Evolutionary conservation across 2,329 filamentous ascomycete genomes (phyloP).

Genomic region (Paraconiothyrium sp.): DNA sequence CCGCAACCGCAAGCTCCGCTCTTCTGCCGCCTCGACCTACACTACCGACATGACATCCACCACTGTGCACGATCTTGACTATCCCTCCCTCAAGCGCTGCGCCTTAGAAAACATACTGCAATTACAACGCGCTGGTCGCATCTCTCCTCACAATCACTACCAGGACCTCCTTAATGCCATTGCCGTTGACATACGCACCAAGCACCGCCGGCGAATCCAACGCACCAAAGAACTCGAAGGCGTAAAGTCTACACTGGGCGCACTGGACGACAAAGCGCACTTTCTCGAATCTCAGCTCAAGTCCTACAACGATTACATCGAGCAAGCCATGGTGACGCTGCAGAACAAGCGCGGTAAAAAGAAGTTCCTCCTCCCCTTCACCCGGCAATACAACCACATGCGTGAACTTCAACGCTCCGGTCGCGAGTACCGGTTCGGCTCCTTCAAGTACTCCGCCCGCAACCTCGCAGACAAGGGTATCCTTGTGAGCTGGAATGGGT

Average conservation of each 20-base stretch:
- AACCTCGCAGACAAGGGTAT: constrained; percentile 93
- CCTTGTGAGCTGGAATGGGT: constrained; percentile 88
- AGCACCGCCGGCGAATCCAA: constrained; percentile 91
- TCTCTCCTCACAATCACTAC: constrained; percentile 87
- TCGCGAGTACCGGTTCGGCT: constrained; percentile 95
- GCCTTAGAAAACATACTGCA: constrained; percentile 93
- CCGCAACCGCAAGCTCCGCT: constrained; percentile 70
- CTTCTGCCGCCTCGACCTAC: constrained; percentile 89
- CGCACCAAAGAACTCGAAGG: constrained; percentile 90
- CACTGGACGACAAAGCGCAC: constrained; percentile 84
- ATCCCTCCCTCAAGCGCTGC: constrained; percentile 90
- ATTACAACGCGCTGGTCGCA: constrained; percentile 85
- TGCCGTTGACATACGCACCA: constrained; percentile 94
- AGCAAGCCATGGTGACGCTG: constrained; percentile 95
- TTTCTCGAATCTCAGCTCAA: constrained; percentile 96
- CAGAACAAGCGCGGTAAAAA: constrained; percentile 98
- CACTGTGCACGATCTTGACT: constrained; percentile 85
- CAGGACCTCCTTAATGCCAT: constrained; percentile 99
- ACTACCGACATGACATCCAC: constrained; percentile 58
- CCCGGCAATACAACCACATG: constrained; percentile 98
- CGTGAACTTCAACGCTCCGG: constrained; percentile 92
- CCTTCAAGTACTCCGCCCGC: constrained; percentile 94
- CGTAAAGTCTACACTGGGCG: constrained; percentile 76
- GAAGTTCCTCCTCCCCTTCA: constrained; percentile 93
- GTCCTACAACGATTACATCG: constrained; percentile 98